phyloP scores from a whole-genome alignment of 495 filamentous ascomycete species.

The Poronia punctata region DNA sequence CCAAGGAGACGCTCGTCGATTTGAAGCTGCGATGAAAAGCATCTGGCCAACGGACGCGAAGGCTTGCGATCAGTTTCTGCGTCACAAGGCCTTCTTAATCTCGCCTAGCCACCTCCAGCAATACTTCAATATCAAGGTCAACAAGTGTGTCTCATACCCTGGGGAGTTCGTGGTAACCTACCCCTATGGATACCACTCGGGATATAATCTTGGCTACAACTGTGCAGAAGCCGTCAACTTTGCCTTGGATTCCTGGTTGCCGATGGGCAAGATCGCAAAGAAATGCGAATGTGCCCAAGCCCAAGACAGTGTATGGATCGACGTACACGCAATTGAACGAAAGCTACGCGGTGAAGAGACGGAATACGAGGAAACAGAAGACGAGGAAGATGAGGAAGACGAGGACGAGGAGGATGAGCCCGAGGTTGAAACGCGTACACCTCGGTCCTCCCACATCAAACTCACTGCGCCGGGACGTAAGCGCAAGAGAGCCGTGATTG shows the following conservation, averaged over 20 bases:
- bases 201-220: constrained; percentile 97
- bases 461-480: constrained; percentile 55
- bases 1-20: constrained; percentile 86
- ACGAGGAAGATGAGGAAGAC: constrained; percentile 65
- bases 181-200: constrained; percentile 96
- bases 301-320: constrained; percentile 95
- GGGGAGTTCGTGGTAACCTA: constrained; percentile 99
- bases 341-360: constrained; percentile 89
- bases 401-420: constrained; percentile 53
- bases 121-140: constrained; percentile 88
- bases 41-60: constrained; percentile 97
- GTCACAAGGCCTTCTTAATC: constrained; percentile 98
- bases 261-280: constrained; percentile 94
- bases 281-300: constrained; percentile 84
- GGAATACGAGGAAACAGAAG: constrained; percentile 79
- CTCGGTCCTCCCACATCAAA: constrained; percentile 48
- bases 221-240: constrained; percentile 99
- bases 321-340: constrained; percentile 89
- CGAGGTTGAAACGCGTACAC: constrained; percentile 59
- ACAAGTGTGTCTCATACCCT: constrained; percentile 90
- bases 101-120: constrained; percentile 80
- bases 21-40: constrained; percentile 91
- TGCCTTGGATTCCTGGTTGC: constrained; percentile 85
- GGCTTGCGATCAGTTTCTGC: constrained; percentile 90
- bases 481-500: constrained; percentile 31